A percentile compares a stretch with the other conserved stretches of the same genome.
These are phyloP conservation scores for Ceratocystis harringtonii DNA, from an alignment of 2,329 filamentous ascomycete species.

Conservation along the genomic window DNA sequence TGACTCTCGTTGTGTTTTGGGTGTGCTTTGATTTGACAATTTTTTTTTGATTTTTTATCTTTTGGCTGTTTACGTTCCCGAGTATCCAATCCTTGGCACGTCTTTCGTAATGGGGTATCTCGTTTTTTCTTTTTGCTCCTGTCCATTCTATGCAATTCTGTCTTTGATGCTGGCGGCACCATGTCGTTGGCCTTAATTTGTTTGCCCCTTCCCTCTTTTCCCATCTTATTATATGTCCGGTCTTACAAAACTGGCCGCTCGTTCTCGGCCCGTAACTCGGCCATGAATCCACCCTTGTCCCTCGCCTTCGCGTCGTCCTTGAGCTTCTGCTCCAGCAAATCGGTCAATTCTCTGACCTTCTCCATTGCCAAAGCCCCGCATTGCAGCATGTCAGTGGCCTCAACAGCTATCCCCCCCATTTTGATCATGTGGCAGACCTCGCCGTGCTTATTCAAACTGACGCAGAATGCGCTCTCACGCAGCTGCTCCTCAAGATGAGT, in stretches of 20 bases:
- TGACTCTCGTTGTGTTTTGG: neutral
- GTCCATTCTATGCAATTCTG: neutral
- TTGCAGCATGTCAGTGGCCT: slow-evolving; percentile 62
- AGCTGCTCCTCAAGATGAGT: slow-evolving; percentile 63
- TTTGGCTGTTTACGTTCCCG: neutral
- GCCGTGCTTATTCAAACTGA: slow-evolving; percentile 78
- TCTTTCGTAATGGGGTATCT: slow-evolving; percentile 15
- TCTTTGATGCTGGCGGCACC: neutral
- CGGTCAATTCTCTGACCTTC: slow-evolving; percentile 68
- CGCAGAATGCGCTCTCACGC: slow-evolving; percentile 55
- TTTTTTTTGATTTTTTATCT: neutral
- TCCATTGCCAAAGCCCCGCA: slow-evolving; percentile 60
- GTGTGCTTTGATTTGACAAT: neutral
- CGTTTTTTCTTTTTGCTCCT: slow-evolving; percentile 5
- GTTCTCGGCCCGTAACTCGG: slow-evolving; percentile 71
- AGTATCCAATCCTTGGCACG: neutral
- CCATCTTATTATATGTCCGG: slow-evolving; percentile 7
- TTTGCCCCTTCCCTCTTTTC: neutral
- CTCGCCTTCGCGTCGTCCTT: slow-evolving; percentile 63
- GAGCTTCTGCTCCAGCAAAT: slow-evolving; percentile 56
- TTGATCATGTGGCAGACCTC: slow-evolving; percentile 89
- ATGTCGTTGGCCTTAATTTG: neutral
- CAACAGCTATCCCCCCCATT: slow-evolving; percentile 67
- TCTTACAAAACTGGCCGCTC: slow-evolving; percentile 34
- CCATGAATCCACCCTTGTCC: slow-evolving; percentile 63